phyloP scores from a whole-genome alignment of 163 green algal species.

The Chlamydomonas reinhardtii region DNA sequence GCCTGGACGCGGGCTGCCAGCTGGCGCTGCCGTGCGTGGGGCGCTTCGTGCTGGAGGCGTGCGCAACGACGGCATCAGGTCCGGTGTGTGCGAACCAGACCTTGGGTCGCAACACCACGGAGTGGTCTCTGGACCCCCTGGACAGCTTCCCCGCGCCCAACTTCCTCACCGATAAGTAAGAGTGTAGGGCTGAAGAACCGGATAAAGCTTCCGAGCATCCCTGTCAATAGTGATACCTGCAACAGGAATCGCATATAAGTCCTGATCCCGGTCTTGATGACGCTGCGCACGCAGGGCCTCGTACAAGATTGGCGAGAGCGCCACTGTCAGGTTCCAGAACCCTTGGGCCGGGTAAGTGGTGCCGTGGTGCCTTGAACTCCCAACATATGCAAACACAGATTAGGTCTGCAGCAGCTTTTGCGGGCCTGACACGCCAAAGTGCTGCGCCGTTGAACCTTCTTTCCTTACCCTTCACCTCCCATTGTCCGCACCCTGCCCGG shows the following conservation, averaged over 20 bases:
- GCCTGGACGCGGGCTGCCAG: slow-evolving; percentile 31
- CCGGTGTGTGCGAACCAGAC: slow-evolving; percentile 7
- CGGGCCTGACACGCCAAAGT: no score
- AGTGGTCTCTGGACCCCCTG: slow-evolving; percentile 44
- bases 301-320: background rate
- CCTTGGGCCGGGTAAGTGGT: slow-evolving; percentile 10
- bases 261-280: no score
- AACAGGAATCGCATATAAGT: no score
- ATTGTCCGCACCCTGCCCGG: no score
- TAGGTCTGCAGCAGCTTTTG: no score
- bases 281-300: slow-evolving; percentile 3
- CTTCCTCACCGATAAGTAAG: slow-evolving; percentile 27
- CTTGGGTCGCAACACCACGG: slow-evolving; percentile 46
- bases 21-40: slow-evolving; percentile 55
- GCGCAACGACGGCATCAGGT: background rate
- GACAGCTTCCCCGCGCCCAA: background rate
- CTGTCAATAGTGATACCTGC: no score
- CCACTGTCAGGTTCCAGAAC: slow-evolving; percentile 49
- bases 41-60: slow-evolving; percentile 41
- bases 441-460: no score
- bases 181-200: no score
- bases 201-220: no score
- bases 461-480: no score
- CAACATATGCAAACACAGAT: no score
- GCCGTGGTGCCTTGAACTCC: no score